Evolutionary conservation across 2,329 filamentous ascomycete species (phyloP).

Genomic region (Stagonosporopsis rhizophila): DNA sequence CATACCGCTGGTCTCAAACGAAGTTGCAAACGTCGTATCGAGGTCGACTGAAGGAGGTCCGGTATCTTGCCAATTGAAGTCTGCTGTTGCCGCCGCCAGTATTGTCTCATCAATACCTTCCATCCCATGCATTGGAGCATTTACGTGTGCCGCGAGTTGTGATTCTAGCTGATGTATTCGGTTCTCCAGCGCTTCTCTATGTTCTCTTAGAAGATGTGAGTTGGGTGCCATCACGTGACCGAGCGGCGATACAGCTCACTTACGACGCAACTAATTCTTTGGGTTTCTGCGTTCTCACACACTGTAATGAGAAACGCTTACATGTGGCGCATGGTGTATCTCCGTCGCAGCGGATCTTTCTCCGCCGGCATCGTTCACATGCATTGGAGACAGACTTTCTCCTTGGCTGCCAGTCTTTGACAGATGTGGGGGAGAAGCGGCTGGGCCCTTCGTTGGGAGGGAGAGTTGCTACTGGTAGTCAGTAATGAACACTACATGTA

Average conservation of each 20-base stretch:
- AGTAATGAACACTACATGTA: not conserved
- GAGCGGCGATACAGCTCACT: constrained; percentile 29
- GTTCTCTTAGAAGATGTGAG: constrained; percentile 38
- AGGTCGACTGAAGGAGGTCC: constrained; percentile 33
- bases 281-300: constrained; percentile 46
- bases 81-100: constrained; percentile 34
- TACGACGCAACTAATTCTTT: constrained; percentile 47
- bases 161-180: constrained; percentile 49
- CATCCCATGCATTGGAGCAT: constrained; percentile 48
- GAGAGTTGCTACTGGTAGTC: constrained; percentile 32
- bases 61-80: constrained; percentile 42
- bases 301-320: constrained; percentile 48
- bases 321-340: constrained; percentile 48
- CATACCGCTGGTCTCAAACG: constrained; percentile 23
- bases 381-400: constrained; percentile 49
- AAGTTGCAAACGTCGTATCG: constrained; percentile 37
- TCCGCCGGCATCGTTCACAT: constrained; percentile 46
- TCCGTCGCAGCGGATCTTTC: constrained; percentile 49
- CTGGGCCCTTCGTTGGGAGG: constrained; percentile 40
- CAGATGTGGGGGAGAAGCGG: constrained; percentile 40
- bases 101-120: constrained; percentile 41
- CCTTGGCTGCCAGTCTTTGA: constrained; percentile 46
- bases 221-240: constrained; percentile 32
- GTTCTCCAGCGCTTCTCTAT: constrained; percentile 45
- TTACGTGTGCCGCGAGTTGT: constrained; percentile 45